Evolutionary conservation across 345 rosid genomes (phyloP).

Genomic region (Streptanthus diversifolius): DNA sequence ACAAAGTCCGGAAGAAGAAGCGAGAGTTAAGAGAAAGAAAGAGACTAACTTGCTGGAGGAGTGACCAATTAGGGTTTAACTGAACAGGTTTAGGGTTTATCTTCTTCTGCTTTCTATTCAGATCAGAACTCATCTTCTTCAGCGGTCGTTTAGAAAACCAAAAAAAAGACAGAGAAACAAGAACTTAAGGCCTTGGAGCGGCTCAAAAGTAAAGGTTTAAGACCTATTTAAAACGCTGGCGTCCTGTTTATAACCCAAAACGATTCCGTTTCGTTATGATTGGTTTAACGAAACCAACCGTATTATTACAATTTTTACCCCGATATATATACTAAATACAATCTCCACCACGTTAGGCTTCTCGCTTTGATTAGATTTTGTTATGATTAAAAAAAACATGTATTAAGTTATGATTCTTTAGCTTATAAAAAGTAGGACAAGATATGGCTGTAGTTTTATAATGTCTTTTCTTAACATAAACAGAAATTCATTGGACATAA

Average conservation of each 20-base stretch:
- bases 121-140: conserved; percentile 27
- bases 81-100: conserved; percentile 37
- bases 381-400: background rate
- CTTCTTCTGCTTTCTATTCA: conserved; percentile 36
- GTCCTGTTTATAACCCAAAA: background rate
- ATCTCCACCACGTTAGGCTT: background rate
- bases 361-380: background rate
- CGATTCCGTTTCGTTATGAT: background rate
- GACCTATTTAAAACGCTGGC: conserved; percentile 12
- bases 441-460: background rate
- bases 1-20: background rate
- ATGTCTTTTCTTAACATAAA: background rate
- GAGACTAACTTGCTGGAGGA: conserved; percentile 59
- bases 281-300: background rate
- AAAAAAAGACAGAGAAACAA: background rate
- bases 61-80: conserved; percentile 82
- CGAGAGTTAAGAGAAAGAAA: background rate
- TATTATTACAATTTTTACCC: too few species aligned
- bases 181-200: background rate
- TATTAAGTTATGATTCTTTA: background rate
- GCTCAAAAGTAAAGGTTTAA: conserved; percentile 10
- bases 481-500: background rate
- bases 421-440: background rate
- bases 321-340: too few species aligned
- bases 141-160: background rate